Base-by-base conservation (phyloP, 2,329 filamentous ascomycete species). In the Aspergillus sp. region DNA sequence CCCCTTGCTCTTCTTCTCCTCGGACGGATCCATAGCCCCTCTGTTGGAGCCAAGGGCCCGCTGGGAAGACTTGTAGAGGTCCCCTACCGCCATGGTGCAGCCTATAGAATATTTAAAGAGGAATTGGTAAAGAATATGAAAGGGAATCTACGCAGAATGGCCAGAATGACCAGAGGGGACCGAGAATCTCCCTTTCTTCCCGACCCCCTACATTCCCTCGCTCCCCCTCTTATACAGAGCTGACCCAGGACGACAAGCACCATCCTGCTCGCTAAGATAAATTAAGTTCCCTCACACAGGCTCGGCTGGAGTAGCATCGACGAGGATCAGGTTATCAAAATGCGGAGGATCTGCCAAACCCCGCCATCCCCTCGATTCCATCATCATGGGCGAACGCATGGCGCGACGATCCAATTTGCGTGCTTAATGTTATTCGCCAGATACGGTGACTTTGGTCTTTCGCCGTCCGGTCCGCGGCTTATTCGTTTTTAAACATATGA, bases 81-180 rank as follows among this genome's bases (percentile, higher is more conserved):
- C 54, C n/a, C 54, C 54, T 20, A 57, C 52, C 3, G 44, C 47
- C 54, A 57, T 57, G 11, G 11, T 46, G 33, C 11, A 7, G n/a
- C 6, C 3, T 5, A 20, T 26, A 16, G 46, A 17, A 47, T 24
- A 19, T 11, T 5, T n/a, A n/a, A 38, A 22, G 14, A n/a, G 35
- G 14, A 38, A 38, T 30, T 30, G 26, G 10, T 14, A 38, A 13
- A 38, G 13, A 10, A n/a, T 17, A 16, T 2, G 6, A 38, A 14
- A 16, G 4, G 16, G 16, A 35, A 10, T 38, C 35, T 38, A 38
- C 9, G 3, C 16, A 30, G 11, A 38, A 16, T 38, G 35, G 13
- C 35, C 13, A 17, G 16, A 30, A 30, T 30, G 26, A 30, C 26
- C 9, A 11, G 26, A 30, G 26, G 26, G 26, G 6, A 30, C 26